phyloP scores from a whole-genome alignment of 2,329 filamentous ascomycete species.

The Cordyceps tenuipes region DNA sequence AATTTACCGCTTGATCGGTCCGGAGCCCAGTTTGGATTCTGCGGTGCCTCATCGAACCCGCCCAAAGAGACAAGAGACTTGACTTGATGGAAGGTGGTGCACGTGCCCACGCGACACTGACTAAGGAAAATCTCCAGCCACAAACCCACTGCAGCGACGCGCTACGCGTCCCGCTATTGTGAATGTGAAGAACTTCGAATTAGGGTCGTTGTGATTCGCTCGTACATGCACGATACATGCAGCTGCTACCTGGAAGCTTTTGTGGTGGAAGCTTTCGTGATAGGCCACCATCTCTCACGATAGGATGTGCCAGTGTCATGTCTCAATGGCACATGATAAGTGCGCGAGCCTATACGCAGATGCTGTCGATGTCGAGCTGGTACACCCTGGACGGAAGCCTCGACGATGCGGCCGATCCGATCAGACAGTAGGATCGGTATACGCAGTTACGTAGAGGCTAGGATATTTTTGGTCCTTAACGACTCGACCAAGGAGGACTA shows the following conservation, averaged over 20 bases:
- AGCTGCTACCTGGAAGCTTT: slow-evolving; percentile 8
- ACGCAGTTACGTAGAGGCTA: neutral
- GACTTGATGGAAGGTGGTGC: slow-evolving; percentile 8
- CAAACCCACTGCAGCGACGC: neutral
- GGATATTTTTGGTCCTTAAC: neutral
- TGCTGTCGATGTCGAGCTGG: neutral
- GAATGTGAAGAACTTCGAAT: slow-evolving; percentile 5
- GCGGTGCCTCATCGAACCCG: slow-evolving; percentile 3
- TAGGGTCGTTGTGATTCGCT: neutral
- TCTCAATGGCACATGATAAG: slow-evolving; percentile 2
- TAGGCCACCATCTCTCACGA: neutral
- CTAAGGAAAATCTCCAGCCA: slow-evolving; percentile 21
- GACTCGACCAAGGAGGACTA: neutral
- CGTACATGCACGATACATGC: neutral
- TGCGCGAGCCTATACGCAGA: neutral
- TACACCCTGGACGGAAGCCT: neutral
- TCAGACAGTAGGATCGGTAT: neutral
- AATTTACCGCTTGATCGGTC: neutral
- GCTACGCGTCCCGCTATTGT: neutral
- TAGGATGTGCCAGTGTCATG: neutral
- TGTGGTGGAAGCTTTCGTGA: neutral
- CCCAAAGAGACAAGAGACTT: slow-evolving; percentile 6
- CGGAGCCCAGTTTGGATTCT: neutral
- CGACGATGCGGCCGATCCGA: neutral
- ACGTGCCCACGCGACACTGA: slow-evolving; percentile 29